phyloP scores from a whole-genome alignment of 176 grass and related monocot species.

The Hordeum marinum region DNA sequence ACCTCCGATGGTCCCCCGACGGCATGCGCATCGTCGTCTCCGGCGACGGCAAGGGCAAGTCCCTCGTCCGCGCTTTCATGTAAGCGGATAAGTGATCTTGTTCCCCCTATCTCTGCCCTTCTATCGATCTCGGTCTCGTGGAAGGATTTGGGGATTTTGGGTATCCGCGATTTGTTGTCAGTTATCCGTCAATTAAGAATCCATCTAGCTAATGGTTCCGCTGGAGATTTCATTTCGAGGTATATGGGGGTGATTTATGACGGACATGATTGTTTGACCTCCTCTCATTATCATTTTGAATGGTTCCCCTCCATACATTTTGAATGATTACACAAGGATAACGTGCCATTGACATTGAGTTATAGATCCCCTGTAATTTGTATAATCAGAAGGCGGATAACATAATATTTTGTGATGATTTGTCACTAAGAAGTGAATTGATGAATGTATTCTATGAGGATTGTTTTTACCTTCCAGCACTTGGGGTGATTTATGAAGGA shows the following conservation, averaged over 20 bases:
- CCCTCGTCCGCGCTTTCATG: slow-evolving; percentile 92
- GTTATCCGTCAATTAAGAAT: no score
- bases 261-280: neutral
- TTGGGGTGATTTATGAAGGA: neutral
- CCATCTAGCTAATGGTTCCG: neutral
- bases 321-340: neutral
- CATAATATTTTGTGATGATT: neutral
- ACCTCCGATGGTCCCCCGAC: slow-evolving; percentile 93
- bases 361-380: neutral
- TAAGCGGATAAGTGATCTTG: neutral
- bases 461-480: neutral
- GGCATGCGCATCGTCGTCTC: slow-evolving; percentile 83
- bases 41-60: slow-evolving; percentile 88
- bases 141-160: neutral
- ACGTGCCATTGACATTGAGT: neutral
- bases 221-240: neutral
- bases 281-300: no score
- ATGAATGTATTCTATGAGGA: neutral
- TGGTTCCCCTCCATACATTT: no score
- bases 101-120: neutral
- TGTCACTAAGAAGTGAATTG: neutral
- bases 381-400: neutral
- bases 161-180: no score
- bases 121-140: slow-evolving; percentile 13
- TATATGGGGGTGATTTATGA: neutral